Base-by-base conservation (phyloP, 345 rosid species). In the Boechera retrofracta region DNA sequence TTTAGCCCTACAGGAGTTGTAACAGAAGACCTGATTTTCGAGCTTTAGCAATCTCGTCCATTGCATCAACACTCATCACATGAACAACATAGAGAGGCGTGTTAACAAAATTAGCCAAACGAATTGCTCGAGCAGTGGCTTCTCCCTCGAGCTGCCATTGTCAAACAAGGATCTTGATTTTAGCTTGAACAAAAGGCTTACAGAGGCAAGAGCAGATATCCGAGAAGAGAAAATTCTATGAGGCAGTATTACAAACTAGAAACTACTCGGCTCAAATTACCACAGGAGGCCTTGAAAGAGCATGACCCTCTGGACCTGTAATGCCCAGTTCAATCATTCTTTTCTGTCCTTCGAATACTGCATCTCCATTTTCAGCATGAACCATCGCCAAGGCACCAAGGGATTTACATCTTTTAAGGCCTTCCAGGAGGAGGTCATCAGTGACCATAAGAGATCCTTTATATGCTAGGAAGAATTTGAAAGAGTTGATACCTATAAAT, bases 301-400 rank as follows among this genome's bases (percentile, higher is more conserved):
- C 88, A 84, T 94, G 98, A 35, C 98, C 98, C 70, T 93, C 99
- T 18, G 99, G 97, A 73, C 99, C 99, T 16, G 90, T 91, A 73
- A 95, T 89, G 73, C 98, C 98, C 38, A 95, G 91, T 56, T 91
- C 93, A 61, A 93, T 88, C 93, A 95, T 95, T 78, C 93, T 82
- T 59, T 84, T 84, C 82, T 95, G 99, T 47, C 99, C 99, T 87
- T 89, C 97, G 24, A 85, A 86, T 9, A 95, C 99, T 41, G 94
- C 99, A 86, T 95, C 98, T 59, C 99, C 98, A 80, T 95, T 92
- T 89, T 95, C 99, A 65, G 98, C 98, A 81, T 95, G 99, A 79
- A 95, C 99, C 99, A 95, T 95, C 12, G 98, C 91, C 82, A 95
- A 76, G 77, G 98, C 99, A 71, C 99, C 99, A 16, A 95, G 93